These are phyloP conservation scores for Corylus americana DNA, from an alignment of 306 rosid genomes.

Conservation along the genomic window DNA sequence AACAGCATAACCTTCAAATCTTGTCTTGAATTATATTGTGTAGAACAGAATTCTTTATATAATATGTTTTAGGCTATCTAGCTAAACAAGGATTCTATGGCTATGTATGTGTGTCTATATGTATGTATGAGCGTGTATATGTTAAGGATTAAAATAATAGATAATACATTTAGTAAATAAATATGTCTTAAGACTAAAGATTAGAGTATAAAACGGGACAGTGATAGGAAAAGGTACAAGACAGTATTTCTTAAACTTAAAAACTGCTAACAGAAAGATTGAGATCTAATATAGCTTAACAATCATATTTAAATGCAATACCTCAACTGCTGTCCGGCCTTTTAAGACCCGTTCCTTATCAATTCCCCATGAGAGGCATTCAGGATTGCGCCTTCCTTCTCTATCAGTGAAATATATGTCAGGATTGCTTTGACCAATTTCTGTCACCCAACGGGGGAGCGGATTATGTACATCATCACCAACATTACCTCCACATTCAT, in stretches of 20 bases:
- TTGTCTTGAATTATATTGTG: neutral
- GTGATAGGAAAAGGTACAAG: neutral
- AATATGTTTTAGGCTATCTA: neutral
- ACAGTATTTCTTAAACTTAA: neutral
- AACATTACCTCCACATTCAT: conserved; percentile 97
- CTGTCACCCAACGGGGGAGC: conserved; percentile 92
- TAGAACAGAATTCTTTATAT: neutral
- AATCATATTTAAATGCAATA: conserved; percentile 30
- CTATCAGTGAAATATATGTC: conserved; percentile 90
- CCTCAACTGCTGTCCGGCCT: conserved; percentile 97
- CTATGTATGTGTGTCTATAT: neutral
- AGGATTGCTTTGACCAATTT: conserved; percentile 92
- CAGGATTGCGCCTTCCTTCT: conserved; percentile 91
- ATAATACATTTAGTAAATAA: neutral
- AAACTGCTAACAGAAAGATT: neutral
- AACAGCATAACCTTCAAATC: neutral
- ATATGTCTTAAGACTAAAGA: no score
- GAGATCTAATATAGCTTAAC: neutral
- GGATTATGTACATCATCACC: conserved; percentile 95
- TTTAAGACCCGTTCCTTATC: conserved; percentile 94
- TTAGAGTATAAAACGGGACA: neutral
- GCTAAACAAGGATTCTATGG: neutral
- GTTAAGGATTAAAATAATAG: neutral
- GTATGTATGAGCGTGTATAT: neutral
- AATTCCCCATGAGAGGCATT: conserved; percentile 96